These are phyloP conservation scores for Hysterium pulicare DNA, from an alignment of 2,329 filamentous ascomycete species.

Conservation along the genomic window DNA sequence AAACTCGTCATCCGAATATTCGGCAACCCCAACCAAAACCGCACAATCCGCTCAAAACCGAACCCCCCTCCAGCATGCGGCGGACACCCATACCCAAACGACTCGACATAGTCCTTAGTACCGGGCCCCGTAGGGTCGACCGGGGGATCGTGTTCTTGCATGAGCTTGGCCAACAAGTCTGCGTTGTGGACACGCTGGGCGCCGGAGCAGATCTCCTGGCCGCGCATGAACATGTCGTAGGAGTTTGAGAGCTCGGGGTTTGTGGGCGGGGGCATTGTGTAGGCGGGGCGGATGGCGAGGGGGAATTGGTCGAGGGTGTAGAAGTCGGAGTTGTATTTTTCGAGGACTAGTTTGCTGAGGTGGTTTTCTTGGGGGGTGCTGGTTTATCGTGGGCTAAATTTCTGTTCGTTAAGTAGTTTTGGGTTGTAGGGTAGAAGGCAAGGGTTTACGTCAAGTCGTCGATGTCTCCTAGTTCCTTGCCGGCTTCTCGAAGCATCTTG, in stretches of 20 bases:
- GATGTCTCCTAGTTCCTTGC: slow-evolving; percentile 70
- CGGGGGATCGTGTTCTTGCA: slow-evolving; percentile 55
- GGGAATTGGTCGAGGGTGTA: slow-evolving; percentile 98
- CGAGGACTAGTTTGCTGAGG: slow-evolving; percentile 79
- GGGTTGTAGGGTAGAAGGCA: no score
- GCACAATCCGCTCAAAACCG: slow-evolving; percentile 64
- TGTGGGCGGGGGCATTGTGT: slow-evolving; percentile 68
- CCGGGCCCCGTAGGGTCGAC: slow-evolving; percentile 58
- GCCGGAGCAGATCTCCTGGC: slow-evolving; percentile 66
- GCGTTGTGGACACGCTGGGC: slow-evolving; percentile 64
- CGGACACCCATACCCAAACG: slow-evolving; percentile 62
- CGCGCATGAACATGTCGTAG: slow-evolving; percentile 70
- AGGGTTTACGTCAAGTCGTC: slow-evolving; percentile 71
- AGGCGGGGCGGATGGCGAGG: slow-evolving; percentile 82
- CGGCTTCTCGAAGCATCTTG: slow-evolving; percentile 71
- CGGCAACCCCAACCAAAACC: slow-evolving; percentile 63
- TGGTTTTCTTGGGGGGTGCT: slow-evolving; percentile 79
- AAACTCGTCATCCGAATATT: slow-evolving; percentile 61
- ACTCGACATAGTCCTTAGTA: slow-evolving; percentile 61
- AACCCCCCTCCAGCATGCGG: slow-evolving; percentile 64
- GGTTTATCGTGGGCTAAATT: no score
- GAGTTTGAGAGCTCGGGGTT: slow-evolving; percentile 54
- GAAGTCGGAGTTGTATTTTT: slow-evolving; percentile 93
- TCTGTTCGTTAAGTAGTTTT: no score
- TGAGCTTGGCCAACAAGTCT: slow-evolving; percentile 55